Conservation (phyloP, 2,329 filamentous ascomycete species). For the Parasarocladium wereldwijsianum region DNA sequence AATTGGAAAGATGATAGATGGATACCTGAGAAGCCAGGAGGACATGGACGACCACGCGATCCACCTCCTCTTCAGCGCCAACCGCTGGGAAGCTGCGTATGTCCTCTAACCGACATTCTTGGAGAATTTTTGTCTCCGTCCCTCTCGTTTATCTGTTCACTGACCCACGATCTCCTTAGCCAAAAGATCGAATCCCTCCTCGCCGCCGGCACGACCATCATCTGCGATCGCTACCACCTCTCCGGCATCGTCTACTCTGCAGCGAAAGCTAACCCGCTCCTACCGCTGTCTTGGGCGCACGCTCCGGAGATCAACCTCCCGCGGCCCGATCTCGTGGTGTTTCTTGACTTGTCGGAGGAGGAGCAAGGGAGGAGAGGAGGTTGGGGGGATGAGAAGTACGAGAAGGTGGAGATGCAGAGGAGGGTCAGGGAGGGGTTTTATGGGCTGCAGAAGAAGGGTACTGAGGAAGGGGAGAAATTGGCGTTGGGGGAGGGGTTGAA, state of each 20-base stretch:
- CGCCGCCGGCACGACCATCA: slow-evolving; percentile 52
- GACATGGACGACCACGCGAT: slow-evolving; percentile 79
- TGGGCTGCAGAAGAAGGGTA: slow-evolving; percentile 21
- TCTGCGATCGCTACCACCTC: slow-evolving; percentile 92
- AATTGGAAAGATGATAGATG: slow-evolving; percentile 77
- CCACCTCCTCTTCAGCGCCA: slow-evolving; percentile 80
- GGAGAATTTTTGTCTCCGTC: neutral
- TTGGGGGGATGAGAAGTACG: slow-evolving; percentile 81
- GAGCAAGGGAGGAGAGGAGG: slow-evolving; percentile 65
- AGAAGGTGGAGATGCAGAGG: slow-evolving; percentile 68
- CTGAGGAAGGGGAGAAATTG: slow-evolving; percentile 17
- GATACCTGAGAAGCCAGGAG: slow-evolving; percentile 58
- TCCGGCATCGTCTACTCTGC: slow-evolving; percentile 87
- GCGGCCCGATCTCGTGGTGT: slow-evolving; percentile 73
- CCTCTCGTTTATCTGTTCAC: neutral
- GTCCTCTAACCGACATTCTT: slow-evolving; percentile 14
- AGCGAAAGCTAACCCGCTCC: slow-evolving; percentile 60
- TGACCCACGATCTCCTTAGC: slow-evolving; percentile 14
- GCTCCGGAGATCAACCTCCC: slow-evolving; percentile 76
- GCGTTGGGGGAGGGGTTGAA: slow-evolving; percentile 36
- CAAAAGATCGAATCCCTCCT: slow-evolving; percentile 39
- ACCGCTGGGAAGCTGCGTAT: slow-evolving; percentile 66
- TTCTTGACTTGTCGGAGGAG: slow-evolving; percentile 66
- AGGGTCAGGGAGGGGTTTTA: slow-evolving; percentile 64
- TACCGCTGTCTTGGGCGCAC: slow-evolving; percentile 68